Percentiles rank a stretch among this genome's conserved stretches.
Evolutionary conservation across 2,329 filamentous ascomycete genomes (phyloP).

Genomic region (Chaetomium strumarium): DNA sequence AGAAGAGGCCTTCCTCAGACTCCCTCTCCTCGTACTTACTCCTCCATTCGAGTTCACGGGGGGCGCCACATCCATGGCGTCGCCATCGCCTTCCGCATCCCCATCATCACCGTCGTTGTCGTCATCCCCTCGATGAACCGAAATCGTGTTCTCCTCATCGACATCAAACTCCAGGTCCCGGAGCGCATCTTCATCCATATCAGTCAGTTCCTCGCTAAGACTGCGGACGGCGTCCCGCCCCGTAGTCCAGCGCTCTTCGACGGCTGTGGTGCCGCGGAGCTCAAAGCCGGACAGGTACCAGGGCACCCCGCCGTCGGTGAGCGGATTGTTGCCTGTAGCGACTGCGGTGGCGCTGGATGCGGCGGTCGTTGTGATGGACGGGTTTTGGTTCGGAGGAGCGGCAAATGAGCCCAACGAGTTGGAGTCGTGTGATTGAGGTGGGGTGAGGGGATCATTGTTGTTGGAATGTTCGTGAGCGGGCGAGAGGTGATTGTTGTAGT

Average conservation of each 20-base stretch:
- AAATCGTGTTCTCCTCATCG: slow-evolving; percentile 41
- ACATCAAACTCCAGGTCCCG: slow-evolving; percentile 59
- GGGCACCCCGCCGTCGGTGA: slow-evolving; percentile 70
- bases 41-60: no score
- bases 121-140: slow-evolving; percentile 7
- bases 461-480: slow-evolving; percentile 2
- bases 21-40: neutral
- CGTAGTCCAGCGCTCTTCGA: slow-evolving; percentile 63
- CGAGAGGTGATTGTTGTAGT: slow-evolving; percentile 15
- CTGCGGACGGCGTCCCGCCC: slow-evolving; percentile 41
- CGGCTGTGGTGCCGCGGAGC: slow-evolving; percentile 70
- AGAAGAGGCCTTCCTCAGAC: slow-evolving; percentile 2
- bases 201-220: slow-evolving; percentile 82
- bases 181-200: slow-evolving; percentile 86
- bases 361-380: neutral
- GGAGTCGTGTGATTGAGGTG: slow-evolving; percentile 54
- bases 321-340: slow-evolving; percentile 36
- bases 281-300: slow-evolving; percentile 86
- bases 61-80: no score
- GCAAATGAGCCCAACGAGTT: slow-evolving; percentile 37
- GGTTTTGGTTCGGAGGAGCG: slow-evolving; percentile 21
- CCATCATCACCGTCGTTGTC: neutral
- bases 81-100: neutral
- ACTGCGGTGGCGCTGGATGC: slow-evolving; percentile 28
- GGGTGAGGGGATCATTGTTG: slow-evolving; percentile 51